A percentile compares a stretch with the other conserved stretches of the same genome.
phyloP scores from a whole-genome alignment of 2,329 filamentous ascomycete genomes.

The Pezicula radicicola region DNA sequence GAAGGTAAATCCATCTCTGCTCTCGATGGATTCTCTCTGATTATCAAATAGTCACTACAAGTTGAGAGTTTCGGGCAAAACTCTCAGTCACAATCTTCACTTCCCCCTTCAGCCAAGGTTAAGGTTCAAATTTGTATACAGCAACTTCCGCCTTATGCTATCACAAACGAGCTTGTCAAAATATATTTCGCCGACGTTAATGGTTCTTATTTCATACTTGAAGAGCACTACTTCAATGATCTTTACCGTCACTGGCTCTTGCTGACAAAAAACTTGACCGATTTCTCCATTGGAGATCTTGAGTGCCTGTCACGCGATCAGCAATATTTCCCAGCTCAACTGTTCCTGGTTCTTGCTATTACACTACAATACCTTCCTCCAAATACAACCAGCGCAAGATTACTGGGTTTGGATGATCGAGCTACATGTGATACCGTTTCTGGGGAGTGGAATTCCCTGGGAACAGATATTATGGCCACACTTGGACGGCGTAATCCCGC shows the following conservation, averaged over 20 bases:
- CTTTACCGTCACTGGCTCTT: neutral
- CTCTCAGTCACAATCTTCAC: neutral
- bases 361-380: neutral
- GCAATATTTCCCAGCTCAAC: neutral
- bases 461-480: neutral
- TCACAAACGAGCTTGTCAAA: conserved; percentile 1
- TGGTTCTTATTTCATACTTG: neutral
- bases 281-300: neutral
- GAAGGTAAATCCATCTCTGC: too few species aligned
- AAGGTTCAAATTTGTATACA: neutral
- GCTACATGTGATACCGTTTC: neutral
- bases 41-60: neutral
- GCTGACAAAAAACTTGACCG: neutral
- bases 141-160: neutral
- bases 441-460: neutral
- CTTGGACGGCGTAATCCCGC: neutral
- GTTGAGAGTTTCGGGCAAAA: neutral
- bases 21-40: too few species aligned
- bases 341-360: neutral
- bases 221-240: neutral
- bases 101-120: neutral
- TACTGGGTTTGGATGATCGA: neutral
- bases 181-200: conserved; percentile 4
- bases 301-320: neutral
- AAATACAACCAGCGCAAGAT: neutral